These are phyloP conservation scores for Fomitopsis palustris DNA, from an alignment of 1,284 basidiomycete species.

Conservation along the genomic window DNA sequence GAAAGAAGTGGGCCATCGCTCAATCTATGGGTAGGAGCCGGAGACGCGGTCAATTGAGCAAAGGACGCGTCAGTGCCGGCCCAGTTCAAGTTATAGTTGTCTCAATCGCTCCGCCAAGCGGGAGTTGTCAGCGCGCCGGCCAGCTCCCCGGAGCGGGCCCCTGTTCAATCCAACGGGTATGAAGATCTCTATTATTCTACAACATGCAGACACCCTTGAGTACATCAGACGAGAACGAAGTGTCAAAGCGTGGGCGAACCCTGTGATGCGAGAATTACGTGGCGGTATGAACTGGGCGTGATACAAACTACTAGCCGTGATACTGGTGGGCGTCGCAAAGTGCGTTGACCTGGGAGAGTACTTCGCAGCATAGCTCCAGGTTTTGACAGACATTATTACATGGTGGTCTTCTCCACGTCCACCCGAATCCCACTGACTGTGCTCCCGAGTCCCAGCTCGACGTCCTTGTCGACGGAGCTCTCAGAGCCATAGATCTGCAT, in stretches of 20 bases:
- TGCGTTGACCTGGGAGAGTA: not conserved
- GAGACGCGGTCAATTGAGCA: no score
- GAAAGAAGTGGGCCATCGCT: no score
- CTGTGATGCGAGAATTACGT: not conserved
- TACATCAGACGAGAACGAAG: not conserved
- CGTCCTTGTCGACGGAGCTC: constrained; percentile 28
- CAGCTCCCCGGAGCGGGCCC: not conserved
- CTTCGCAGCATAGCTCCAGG: not conserved
- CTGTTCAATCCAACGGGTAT: not conserved
- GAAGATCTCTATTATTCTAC: not conserved
- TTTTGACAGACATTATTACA: constrained; percentile 29
- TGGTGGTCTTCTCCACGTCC: constrained; percentile 62
- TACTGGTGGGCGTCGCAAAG: not conserved
- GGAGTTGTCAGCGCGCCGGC: no score
- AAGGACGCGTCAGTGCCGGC: no score
- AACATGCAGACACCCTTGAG: not conserved
- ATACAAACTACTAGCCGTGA: not conserved
- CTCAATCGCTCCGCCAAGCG: no score
- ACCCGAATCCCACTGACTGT: constrained; percentile 52
- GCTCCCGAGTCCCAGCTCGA: constrained; percentile 34
- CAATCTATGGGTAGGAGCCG: no score
- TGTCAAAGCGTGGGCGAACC: not conserved
- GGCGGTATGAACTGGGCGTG: not conserved
- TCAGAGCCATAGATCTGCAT: constrained; percentile 47
- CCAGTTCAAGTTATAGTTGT: no score